Base-by-base conservation (phyloP, 2,329 filamentous ascomycete genomes). In the Colletotrichum falcatum region DNA sequence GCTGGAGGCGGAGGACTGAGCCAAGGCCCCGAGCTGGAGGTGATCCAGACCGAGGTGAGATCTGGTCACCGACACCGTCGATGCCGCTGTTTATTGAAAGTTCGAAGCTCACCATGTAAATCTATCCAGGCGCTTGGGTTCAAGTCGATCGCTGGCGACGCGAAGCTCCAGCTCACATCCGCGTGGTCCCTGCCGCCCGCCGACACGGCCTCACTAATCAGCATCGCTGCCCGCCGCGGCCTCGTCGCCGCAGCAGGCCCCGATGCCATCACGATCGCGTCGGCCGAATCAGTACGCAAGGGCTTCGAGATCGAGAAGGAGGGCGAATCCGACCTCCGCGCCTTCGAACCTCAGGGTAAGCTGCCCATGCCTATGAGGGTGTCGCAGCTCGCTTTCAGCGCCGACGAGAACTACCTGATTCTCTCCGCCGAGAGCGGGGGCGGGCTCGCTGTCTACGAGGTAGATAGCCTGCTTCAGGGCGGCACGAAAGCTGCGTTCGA, bases 181-280 rank as follows among this genome's bases (percentile, higher is more conserved):
- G 85, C 91, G 78, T 98, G 95, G 95, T 89, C 92, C 49, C 84
- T 88, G 46, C 85, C 93, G 30, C 95, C 96, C 39, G 85, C 92
- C 2, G 85, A 93, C 5, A 94, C 92, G 54, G 90, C 94, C 16
- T 97, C 94, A 2, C 90, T 99, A 46, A 86, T 99, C 72, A 92
- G 92, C 78, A 88, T 98, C 74, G 94, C 95, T 65, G 91, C 94
- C 39, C 89, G 86, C 71, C 91, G 90, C 80, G 94, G 94, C 49
- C 86, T 99, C 28, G 85, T 98, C 65, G 95, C 95, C 37, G 96
- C 95, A 59, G 96, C 93, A 61, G 93, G 94, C 20, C 95, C 95
- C 46, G 91, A 97, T 76, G 87, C 87, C 60, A 86, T 99, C 54
- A 85, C 93, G 70, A 81, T 99, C 69, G 90, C 93, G 42, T 90